Conservation (phyloP, 441 rosid species). For the Viola pubescens region DNA sequence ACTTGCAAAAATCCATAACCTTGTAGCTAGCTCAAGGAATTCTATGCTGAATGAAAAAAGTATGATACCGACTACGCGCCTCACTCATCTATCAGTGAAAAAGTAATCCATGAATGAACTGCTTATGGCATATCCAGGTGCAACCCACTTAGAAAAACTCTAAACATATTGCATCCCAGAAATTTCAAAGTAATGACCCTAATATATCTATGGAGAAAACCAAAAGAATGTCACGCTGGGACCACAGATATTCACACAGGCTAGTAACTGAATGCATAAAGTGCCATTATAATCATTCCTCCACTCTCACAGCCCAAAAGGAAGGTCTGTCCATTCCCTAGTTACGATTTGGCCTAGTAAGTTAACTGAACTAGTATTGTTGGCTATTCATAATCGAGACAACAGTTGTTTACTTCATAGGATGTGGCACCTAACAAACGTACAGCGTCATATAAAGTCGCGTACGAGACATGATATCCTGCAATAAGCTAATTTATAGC, state of each 20-base stretch:
- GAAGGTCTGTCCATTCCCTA: not conserved
- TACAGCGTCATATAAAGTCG: not conserved
- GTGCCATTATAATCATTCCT: not conserved
- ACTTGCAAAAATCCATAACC: not conserved
- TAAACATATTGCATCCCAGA: not conserved
- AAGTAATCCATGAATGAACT: no score
- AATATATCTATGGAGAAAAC: not conserved
- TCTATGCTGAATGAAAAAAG: no score
- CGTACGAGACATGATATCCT: not conserved
- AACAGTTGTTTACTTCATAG: not conserved
- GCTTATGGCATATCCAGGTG: no score
- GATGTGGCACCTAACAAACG: not conserved
- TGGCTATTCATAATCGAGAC: not conserved
- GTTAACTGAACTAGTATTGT: not conserved
- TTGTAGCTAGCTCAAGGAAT: not conserved
- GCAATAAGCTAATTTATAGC: not conserved
- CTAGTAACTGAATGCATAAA: not conserved
- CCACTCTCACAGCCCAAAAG: not conserved
- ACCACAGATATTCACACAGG: slow-evolving; percentile 1
- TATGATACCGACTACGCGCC: no score
- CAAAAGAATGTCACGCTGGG: not conserved
- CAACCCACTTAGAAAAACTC: no score
- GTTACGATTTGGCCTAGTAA: not conserved
- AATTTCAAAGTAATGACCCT: not conserved
- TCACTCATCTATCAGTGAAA: no score